A percentile compares a stretch with the other conserved stretches of the same genome.
phyloP scores from a whole-genome alignment of 495 filamentous ascomycete genomes.

The Parathielavia appendiculata region DNA sequence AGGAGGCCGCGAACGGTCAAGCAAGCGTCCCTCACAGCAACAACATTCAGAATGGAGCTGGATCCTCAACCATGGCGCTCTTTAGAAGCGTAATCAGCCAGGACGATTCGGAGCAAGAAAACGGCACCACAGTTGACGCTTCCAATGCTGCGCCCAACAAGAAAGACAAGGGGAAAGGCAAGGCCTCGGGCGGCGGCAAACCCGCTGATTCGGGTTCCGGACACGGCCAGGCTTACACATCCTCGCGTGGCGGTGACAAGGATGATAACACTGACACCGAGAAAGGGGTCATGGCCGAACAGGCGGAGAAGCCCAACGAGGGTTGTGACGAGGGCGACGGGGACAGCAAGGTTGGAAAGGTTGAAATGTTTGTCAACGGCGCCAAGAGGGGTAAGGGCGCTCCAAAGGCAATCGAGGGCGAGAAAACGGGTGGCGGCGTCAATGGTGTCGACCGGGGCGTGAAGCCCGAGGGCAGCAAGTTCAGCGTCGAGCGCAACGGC shows the following conservation, averaged over 20 bases:
- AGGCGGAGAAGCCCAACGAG: not conserved
- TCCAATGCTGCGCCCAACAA: not conserved
- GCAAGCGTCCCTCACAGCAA: not conserved
- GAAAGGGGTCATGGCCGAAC: not conserved
- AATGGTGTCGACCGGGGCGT: no score
- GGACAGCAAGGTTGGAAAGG: not conserved
- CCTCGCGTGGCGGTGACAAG: not conserved
- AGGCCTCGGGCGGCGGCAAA: not conserved
- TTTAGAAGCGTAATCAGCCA: no score
- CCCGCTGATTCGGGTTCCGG: not conserved
- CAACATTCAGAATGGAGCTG: no score
- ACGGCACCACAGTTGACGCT: not conserved
- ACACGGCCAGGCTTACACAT: not conserved
- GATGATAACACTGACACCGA: not conserved
- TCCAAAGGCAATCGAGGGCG: not conserved
- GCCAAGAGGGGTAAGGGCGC: not conserved
- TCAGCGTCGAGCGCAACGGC: conserved; percentile 15
- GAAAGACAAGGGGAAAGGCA: not conserved
- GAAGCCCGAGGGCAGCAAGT: not conserved
- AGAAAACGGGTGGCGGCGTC: no score
- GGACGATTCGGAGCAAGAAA: no score
- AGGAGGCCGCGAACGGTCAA: not conserved
- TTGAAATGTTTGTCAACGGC: no score
- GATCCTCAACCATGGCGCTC: no score
- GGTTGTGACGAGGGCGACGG: not conserved